Evolutionary conservation across 352 stramenopile genomes (phyloP).

Genomic region (Hyaloperonospora brassicae): DNA sequence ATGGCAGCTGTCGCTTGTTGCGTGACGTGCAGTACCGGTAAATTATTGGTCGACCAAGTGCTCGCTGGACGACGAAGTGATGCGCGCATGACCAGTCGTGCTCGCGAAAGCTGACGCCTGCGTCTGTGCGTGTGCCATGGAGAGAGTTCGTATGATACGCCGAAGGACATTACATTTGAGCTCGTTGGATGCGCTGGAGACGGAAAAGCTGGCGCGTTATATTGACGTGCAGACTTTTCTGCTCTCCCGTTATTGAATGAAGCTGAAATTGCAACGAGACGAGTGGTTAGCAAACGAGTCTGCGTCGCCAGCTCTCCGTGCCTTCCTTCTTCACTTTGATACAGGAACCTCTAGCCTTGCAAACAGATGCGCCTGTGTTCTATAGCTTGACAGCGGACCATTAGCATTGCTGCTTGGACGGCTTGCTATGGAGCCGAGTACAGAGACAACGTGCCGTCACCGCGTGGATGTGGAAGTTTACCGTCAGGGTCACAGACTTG

Average conservation of each 20-base stretch:
- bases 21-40: conserved; percentile 50
- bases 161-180: conserved; percentile 43
- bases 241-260: conserved; percentile 39
- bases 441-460: no score
- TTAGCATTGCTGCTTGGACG: conserved; percentile 6
- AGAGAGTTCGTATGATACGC: conserved; percentile 50
- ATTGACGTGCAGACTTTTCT: conserved; percentile 6
- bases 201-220: conserved; percentile 9
- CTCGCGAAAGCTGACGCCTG: conserved; percentile 26
- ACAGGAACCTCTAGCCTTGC: conserved; percentile 2
- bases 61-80: conserved; percentile 24
- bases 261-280: conserved; percentile 45
- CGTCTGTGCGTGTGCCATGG: conserved; percentile 29
- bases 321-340: conserved; percentile 9
- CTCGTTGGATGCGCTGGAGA: conserved; percentile 14
- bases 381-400: no score
- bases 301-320: conserved; percentile 8
- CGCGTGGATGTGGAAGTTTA: no score
- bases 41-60: conserved; percentile 47
- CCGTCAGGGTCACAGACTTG: no score
- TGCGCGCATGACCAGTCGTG: conserved; percentile 23
- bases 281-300: conserved; percentile 10
- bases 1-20: conserved; percentile 2
- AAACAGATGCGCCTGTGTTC: no score
- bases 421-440: conserved; percentile 14